Evolutionary conservation across 208 protist genomes (phyloP).

Genomic region (Trypanosoma cruzi): DNA sequence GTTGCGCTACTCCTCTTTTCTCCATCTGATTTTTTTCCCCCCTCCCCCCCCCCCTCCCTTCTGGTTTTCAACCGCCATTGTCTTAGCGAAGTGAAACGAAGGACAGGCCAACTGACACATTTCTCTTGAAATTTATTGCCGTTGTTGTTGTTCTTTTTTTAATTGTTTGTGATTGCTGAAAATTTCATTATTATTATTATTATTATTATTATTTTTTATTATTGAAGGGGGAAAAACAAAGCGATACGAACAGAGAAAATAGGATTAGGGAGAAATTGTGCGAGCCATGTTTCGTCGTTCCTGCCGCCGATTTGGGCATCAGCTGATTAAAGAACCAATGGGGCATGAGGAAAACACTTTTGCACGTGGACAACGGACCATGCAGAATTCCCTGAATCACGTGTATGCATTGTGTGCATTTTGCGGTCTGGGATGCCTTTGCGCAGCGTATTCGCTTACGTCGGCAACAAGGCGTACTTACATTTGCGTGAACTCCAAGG

Average conservation of each 20-base stretch:
- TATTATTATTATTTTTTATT: conserved; percentile 14
- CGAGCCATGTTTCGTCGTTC: conserved; percentile 62
- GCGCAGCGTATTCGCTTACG: conserved; percentile 63
- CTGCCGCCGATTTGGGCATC: conserved; percentile 62
- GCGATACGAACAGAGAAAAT: background rate
- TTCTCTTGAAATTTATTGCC: background rate
- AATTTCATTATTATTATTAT: background rate
- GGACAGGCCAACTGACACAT: background rate
- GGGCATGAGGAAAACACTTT: conserved; percentile 88
- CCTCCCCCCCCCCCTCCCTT: background rate
- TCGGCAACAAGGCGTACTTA: conserved; percentile 57
- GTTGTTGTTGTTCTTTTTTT: no score
- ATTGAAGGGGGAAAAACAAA: conserved; percentile 1
- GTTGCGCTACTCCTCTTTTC: conserved; percentile 24
- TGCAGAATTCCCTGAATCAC: conserved; percentile 60
- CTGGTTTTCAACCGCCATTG: background rate
- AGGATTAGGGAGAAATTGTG: conserved; percentile 25
- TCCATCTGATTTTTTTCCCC: background rate
- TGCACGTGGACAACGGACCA: conserved; percentile 62
- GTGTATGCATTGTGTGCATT: conserved; percentile 48
- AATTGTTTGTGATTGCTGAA: no score
- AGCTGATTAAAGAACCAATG: conserved; percentile 91
- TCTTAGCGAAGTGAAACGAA: background rate
- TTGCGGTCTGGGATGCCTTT: conserved; percentile 55
- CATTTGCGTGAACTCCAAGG: conserved; percentile 53